Base-by-base conservation (phyloP, 331 rosid genomes). In the Acacia pycnantha region DNA sequence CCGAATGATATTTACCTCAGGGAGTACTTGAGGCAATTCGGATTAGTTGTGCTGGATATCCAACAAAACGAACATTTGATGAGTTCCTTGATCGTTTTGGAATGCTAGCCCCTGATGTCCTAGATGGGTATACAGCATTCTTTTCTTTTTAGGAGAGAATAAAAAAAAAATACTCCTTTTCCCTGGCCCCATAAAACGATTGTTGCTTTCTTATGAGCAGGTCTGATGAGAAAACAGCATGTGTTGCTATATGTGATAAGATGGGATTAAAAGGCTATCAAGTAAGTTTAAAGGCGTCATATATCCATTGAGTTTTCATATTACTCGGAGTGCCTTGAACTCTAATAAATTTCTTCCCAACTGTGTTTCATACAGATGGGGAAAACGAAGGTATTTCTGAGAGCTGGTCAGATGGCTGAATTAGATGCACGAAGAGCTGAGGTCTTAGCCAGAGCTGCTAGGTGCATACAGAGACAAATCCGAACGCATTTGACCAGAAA, bases 391-490 rank as follows among this genome's bases (percentile, higher is more conserved):
- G 97, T 93, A 43, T 93, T 93, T 83, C 93, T 93, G 64, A 87
- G 97, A 88, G 97, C 97, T 80, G 97, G 97, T 73, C 97, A 91
- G 87, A 91, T 93, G 97, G 97, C 97, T 58, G 97, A 91, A 85
- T 74, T 93, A 81, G 97, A 93, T 84, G 97, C 97, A 2, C 87
- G 94, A 71, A 84, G 97, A 86, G 91, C 97, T 14, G 94, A 91
- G 85, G 80, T 93, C 51, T 89, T 93, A 81, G 97, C 93, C 59
- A 90, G 70, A 85, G 94, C 97, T n/a, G 92, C 93, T 31, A 86
- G 87, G 82, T 86, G 59, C 67, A 90, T 93, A 74, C 97, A 93
- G 76, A 88, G 97, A 85, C 97, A 91, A 88, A 93, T 91, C 79
- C 85, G 89, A 76, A 91, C 97, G 73, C 84, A 90, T 82, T 89